phyloP scores from a whole-genome alignment of 2,329 filamentous ascomycete genomes.

The Fusarium anthophilum region DNA sequence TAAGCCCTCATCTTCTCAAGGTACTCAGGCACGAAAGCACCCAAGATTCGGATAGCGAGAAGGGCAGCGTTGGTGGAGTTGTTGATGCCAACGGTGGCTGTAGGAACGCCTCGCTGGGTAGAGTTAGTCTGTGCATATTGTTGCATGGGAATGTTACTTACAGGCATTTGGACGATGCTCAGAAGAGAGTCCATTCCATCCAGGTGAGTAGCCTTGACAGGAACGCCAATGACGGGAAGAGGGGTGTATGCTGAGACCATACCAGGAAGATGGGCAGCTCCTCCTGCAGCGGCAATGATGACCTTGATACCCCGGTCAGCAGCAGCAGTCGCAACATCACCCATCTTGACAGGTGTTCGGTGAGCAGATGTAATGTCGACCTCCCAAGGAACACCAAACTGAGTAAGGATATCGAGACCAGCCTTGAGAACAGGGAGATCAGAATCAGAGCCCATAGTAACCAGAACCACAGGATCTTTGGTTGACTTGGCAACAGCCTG shows the following conservation, averaged over 20 bases:
- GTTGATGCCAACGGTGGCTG: constrained; percentile 81
- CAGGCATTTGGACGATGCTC: constrained; percentile 81
- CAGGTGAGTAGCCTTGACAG: constrained; percentile 76
- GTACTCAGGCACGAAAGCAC: constrained; percentile 67
- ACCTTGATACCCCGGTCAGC: constrained; percentile 74
- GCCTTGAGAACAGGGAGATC: constrained; percentile 75
- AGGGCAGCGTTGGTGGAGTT: constrained; percentile 82
- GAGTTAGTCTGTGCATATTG: background rate
- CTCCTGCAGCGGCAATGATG: constrained; percentile 79
- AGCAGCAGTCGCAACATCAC: constrained; percentile 70
- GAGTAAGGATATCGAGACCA: constrained; percentile 71
- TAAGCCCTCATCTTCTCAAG: constrained; percentile 66
- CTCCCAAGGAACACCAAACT: constrained; percentile 78
- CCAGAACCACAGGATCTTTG: constrained; percentile 68
- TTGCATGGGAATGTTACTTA: background rate
- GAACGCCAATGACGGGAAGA: constrained; percentile 80
- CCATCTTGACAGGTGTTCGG: constrained; percentile 77
- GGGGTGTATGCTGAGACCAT: constrained; percentile 77
- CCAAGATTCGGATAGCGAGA: constrained; percentile 75
- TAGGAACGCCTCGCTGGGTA: constrained; percentile 66
- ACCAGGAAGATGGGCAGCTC: constrained; percentile 78
- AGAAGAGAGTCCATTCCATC: constrained; percentile 77
- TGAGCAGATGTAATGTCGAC: constrained; percentile 83
- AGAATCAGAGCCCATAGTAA: constrained; percentile 87
- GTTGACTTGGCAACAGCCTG: constrained; percentile 20